Conservation (phyloP, 208 protist genomes). For the Wallacemonas collosoma region DNA sequence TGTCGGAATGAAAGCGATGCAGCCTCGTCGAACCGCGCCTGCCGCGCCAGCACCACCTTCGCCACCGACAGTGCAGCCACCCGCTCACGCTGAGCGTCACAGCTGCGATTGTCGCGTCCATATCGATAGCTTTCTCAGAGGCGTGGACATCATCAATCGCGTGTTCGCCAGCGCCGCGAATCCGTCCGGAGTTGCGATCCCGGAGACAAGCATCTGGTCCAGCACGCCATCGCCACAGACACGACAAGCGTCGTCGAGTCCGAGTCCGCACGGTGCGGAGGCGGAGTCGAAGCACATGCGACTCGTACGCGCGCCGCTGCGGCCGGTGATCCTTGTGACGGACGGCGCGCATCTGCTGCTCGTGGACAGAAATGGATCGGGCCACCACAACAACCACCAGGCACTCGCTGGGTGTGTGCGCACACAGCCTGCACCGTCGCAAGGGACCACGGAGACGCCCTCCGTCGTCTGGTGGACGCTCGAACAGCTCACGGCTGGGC, state of each 20-base stretch:
- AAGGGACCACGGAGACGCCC: neutral
- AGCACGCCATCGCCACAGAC: constrained; percentile 6
- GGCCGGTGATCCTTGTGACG: constrained; percentile 26
- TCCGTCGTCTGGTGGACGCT: constrained; percentile 21
- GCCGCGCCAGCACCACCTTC: neutral
- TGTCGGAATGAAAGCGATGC: constrained; percentile 4
- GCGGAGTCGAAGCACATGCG: neutral
- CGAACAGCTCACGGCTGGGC: neutral
- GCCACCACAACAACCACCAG: constrained; percentile 47
- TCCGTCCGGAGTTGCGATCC: neutral
- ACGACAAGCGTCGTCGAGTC: neutral
- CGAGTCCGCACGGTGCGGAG: no score
- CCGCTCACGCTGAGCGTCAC: no score
- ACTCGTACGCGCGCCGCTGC: constrained; percentile 1
- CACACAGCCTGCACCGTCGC: neutral
- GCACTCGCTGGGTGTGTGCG: neutral
- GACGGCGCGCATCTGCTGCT: constrained; percentile 29
- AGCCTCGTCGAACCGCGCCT: neutral
- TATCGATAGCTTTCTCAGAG: constrained; percentile 20
- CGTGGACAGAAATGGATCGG: constrained; percentile 40
- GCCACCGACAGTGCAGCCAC: no score
- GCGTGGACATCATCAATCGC: constrained; percentile 26
- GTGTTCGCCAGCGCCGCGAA: constrained; percentile 18
- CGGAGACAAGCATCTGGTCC: constrained; percentile 17
- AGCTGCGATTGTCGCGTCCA: neutral